Percentiles rank a stretch among this genome's conserved stretches.
Evolutionary conservation across 805 yeast genomes (phyloP).

Genomic region (Metschnikowia lachancei): DNA sequence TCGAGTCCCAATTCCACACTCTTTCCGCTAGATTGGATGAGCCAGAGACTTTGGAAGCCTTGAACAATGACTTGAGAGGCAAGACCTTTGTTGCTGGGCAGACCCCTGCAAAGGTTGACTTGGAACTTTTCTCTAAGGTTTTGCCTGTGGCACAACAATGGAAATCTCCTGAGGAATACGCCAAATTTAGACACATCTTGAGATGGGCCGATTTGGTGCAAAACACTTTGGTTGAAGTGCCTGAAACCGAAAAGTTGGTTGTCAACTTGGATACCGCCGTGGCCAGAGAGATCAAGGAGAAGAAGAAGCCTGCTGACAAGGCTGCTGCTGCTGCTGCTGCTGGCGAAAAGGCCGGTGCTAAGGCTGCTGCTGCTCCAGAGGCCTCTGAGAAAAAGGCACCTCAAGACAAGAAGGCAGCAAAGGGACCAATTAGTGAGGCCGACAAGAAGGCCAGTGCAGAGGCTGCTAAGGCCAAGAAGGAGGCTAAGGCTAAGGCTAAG

Average conservation of each 20-base stretch:
- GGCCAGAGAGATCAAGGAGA: slow-evolving; percentile 74
- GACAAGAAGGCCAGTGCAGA: slow-evolving; percentile 48
- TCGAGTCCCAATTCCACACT: slow-evolving; percentile 75
- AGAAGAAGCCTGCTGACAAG: slow-evolving; percentile 43
- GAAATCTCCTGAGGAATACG: slow-evolving; percentile 52
- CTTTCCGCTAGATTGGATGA: slow-evolving; percentile 57
- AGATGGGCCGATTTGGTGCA: slow-evolving; percentile 94
- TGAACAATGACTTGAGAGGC: slow-evolving; percentile 68
- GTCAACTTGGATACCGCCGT: slow-evolving; percentile 61
- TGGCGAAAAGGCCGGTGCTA: slow-evolving; percentile 43
- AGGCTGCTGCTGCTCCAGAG: slow-evolving; percentile 8
- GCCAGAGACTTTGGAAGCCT: slow-evolving; percentile 43
- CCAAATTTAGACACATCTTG: slow-evolving; percentile 73
- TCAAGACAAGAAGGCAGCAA: slow-evolving; percentile 13
- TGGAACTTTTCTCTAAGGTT: slow-evolving; percentile 62
- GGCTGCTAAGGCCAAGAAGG: slow-evolving; percentile 62
- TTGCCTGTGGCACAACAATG: slow-evolving; percentile 59
- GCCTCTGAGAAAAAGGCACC: slow-evolving; percentile 29
- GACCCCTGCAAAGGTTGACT: slow-evolving; percentile 67
- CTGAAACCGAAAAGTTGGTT: slow-evolving; percentile 50
- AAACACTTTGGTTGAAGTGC: slow-evolving; percentile 55
- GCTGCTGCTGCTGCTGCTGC: slow-evolving; percentile 36
- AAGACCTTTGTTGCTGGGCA: slow-evolving; percentile 72
- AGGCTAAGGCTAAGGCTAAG: slow-evolving; percentile 60
- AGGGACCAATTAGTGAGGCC: slow-evolving; percentile 34